These are phyloP conservation scores for Leccinum griseonigrum DNA, from an alignment of 1,284 basidiomycete genomes.

Conservation along the genomic window DNA sequence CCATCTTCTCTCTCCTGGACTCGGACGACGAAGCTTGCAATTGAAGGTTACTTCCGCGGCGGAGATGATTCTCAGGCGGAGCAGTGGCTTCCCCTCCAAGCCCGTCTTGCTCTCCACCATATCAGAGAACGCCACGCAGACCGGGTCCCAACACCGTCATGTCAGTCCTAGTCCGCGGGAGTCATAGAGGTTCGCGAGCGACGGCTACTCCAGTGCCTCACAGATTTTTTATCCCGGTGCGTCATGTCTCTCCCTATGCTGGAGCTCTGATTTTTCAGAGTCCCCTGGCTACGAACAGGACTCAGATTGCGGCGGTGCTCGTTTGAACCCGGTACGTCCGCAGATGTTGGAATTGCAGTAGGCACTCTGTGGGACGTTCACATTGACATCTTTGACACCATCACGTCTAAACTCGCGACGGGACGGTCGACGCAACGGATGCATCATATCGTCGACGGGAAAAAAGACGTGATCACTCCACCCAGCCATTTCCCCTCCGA, in stretches of 20 bases:
- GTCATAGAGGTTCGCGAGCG: conserved; percentile 31
- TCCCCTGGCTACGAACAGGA: no score
- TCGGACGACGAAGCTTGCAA: conserved; percentile 63
- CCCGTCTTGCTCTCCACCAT: conserved; percentile 23
- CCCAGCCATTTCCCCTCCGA: no score
- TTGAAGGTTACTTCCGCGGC: conserved; percentile 24
- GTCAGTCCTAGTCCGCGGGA: conserved; percentile 33
- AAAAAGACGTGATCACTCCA: no score
- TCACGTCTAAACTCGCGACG: no score
- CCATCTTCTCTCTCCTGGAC: conserved; percentile 57
- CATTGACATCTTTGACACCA: no score
- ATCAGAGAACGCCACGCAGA: conserved; percentile 30
- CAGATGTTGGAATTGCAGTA: no score
- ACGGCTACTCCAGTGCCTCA: conserved; percentile 40
- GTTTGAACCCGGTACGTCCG: no score
- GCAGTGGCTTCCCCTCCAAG: conserved; percentile 29
- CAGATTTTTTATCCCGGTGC: no score
- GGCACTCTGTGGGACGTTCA: no score
- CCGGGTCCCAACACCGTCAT: conserved; percentile 21
- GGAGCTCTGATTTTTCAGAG: no score
- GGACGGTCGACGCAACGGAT: conserved; percentile 69
- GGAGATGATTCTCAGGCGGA: conserved; percentile 25
- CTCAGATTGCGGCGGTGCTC: no score
- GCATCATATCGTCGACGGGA: conserved; percentile 80
- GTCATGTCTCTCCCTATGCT: no score